Base-by-base conservation (phyloP, 805 yeast species). In the Myxozyma neglecta region DNA sequence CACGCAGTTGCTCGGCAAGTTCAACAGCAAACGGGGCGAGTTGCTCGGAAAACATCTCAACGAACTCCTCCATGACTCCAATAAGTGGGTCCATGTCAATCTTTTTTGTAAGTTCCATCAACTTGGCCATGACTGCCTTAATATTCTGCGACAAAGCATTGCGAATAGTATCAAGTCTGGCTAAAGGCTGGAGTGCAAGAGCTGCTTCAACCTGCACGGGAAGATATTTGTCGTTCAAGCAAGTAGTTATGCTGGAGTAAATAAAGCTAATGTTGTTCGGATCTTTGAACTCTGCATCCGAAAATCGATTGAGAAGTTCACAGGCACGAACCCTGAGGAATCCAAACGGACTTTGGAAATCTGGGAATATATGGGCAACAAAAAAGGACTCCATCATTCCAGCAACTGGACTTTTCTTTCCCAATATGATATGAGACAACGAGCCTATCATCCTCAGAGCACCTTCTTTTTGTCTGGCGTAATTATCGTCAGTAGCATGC, bases 31-130 rank as follows among this genome's bases (percentile, higher is more conserved):
- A 93, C 16, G 99, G 98, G 63, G 91, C 94, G 68, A 93, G 79
- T 74, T 93, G 96, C 66, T 86, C 89, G 5, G 96, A 82, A 74
- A 88, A 94, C 61, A 83, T 84, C 71, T 92, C 97, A 36, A 93
- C 97, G 72, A 94, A 87, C 70, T 92, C 97, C 78, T 93, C 98
- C 87, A 93, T 90, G 6, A 93, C 97, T 29, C 87, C 88, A 24
- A 96, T 85, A 35, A 94, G 81, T 1, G 91, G 83, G 71, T 94
- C 99, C 60, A 88, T 85, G 70, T 93, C 99, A 66, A 92, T 84
- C 61, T 86, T 85, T 70, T 89, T 87, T 3, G 96, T 86, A 50
- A 93, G 76, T 9, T 81, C 82, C 66, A 93, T 78, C 60, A 94
- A 77, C 67, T 83, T 85, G 65, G 90, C 89, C 90, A 94, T 89